Evolutionary conservation across 345 rosid species (phyloP), one percentile per base, ranked within the genome.

Genomic region (Clarkia xantiana): DNA sequence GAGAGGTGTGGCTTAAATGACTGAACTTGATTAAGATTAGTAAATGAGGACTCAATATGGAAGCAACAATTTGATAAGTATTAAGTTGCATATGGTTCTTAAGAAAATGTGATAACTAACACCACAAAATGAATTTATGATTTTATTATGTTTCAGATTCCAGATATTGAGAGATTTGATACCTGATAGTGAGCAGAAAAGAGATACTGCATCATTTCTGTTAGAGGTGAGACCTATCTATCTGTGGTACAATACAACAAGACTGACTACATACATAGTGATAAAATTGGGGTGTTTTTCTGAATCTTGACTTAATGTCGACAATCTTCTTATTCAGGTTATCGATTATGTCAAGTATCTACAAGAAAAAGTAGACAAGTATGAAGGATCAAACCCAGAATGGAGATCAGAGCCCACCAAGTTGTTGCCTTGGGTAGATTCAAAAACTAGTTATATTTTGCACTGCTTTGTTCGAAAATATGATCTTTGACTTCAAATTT

Each of bases 161-260:
- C 96, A 91, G 81, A 75, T 67, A 58, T 68, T 91, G 77, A 87
- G 99, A 78, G 96, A 77, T 14, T 70, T 91, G 20, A 80, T 91
- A 66, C 95, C 95, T 4, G 75, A 80, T 54, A 69, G 84, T 57
- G 95, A 91, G 38, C 96, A 91, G 47, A 91, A 87, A 63, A 69
- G 84, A 56, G 99, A 91, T 63, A 91, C 90, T 0, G 96, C 99
- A 7, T 91, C 99, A 0, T 87, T 91, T 68, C 71, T 91, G 36
- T 66, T 84, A 64, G 99, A 87, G 99, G 99, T 86, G 65, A 13
- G 25, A 38, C 25, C 25, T 22, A 5, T 22, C 5, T 22, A 22
- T 22, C 25, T 22, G 5, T 18, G 7, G 25, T 20, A 13, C 40
- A 16, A n/a, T 0, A 40, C 20, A 12, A 23, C 40, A n/a, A n/a